Evolutionary conservation across 202 grass and related monocot species (phyloP).

Genomic region (Schoenoplectus tabernaemontani): DNA sequence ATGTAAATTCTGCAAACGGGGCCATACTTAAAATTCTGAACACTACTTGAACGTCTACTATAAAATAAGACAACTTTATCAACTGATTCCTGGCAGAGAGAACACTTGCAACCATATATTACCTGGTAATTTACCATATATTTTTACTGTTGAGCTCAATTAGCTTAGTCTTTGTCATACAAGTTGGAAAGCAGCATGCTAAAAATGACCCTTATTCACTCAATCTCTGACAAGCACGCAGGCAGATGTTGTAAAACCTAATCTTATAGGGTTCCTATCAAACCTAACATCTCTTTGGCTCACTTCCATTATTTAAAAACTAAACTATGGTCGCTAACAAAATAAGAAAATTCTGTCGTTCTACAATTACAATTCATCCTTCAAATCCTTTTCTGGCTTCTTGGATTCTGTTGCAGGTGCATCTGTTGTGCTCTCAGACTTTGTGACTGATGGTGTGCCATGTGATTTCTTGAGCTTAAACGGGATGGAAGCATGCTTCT

Average conservation of each 20-base stretch:
- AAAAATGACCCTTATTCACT: not conserved
- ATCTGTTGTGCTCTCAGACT: not conserved
- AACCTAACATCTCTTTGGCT: constrained; percentile 13
- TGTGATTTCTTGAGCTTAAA: constrained; percentile 68
- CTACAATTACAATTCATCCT: constrained; percentile 93
- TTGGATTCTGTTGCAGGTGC: not conserved
- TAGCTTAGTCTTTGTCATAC: not conserved
- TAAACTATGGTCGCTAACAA: not conserved
- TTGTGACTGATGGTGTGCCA: constrained; percentile 18
- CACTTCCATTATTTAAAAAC: constrained; percentile 15
- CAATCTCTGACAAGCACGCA: not conserved
- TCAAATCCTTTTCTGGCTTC: constrained; percentile 25
- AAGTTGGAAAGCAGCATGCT: not conserved
- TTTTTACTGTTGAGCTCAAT: not conserved
- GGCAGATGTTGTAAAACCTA: not conserved
- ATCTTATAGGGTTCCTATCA: not conserved
- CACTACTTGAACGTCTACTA: no score
- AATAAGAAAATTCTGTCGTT: not conserved
- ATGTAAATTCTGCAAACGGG: no score
- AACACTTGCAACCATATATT: not conserved
- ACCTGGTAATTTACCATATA: not conserved
- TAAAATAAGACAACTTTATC: no score
- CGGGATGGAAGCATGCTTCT: constrained; percentile 72
- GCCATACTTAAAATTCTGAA: no score
- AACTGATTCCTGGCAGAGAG: not conserved